Evolutionary conservation across 23 red algal genomes (phyloP), one percentile per base, ranked within the genome.

Genomic region (Gracilaria gracilis): DNA sequence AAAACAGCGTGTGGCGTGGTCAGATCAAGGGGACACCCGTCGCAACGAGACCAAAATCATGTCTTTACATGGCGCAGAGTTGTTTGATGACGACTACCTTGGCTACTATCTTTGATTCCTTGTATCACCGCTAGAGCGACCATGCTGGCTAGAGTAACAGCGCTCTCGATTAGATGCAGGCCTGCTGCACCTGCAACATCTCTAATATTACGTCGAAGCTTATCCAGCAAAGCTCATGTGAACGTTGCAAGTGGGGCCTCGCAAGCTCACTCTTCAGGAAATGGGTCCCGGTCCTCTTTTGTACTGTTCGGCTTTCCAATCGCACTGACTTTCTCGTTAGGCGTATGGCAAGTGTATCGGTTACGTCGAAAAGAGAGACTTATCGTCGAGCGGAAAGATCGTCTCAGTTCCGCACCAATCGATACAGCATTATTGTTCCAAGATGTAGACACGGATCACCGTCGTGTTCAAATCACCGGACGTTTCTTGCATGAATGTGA

Each of bases 321-420:
- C 67, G 80, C 67, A 2, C 39, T 92, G 12, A 92, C 89, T 25
- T 92, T 92, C 53, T 92, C 89, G 1, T 64, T 92, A 4, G 89
- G 89, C 19, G 89, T 92, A 15, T 92, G 89, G 89, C 89, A 92
- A 48, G n/a, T 92, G 2, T 59, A 75, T 49, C 89, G 89, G 46
- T 53, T 92, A 51, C 51, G 80, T 42, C 78, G 71, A 55, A 92
- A 92, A 83, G n/a, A 61, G 7, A 42, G 35, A 32, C 39, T 92
- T 5, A 92, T 92, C 67, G 25, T 83, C 36, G 61, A 92, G 47
- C 89, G 89, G 15, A 36, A 92, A 57, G 28, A 84, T n/a, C 77
- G 61, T 21, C 42, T 92, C 16, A 25, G 40, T 21, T 46, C 78
- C 17, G 32, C 64, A 6, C 77, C 89, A 24, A 66, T 92, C 42